phyloP scores from a whole-genome alignment of 208 protist genomes.

The Trypanosoma vivax region DNA sequence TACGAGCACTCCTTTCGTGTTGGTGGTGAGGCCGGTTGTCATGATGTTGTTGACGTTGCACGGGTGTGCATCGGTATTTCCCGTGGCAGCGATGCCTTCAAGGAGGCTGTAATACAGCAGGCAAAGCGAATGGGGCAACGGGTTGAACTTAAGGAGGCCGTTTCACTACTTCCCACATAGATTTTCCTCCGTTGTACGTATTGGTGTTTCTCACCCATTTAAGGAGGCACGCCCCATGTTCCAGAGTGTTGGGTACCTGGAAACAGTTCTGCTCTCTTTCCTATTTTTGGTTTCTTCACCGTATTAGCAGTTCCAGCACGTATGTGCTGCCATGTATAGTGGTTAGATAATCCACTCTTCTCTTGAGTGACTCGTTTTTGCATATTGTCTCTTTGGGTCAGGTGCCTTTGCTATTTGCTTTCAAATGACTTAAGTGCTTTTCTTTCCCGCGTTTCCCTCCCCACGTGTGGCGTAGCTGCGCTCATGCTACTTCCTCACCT shows the following conservation, averaged over 20 bases:
- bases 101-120: slow-evolving; percentile 51
- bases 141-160: slow-evolving; percentile 44
- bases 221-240: too few species aligned
- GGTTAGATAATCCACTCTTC: too few species aligned
- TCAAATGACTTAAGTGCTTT: neutral
- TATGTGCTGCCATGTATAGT: too few species aligned
- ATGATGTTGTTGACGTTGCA: slow-evolving; percentile 66
- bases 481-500: slow-evolving; percentile 18
- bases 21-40: slow-evolving; percentile 61
- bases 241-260: too few species aligned
- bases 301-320: too few species aligned
- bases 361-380: too few species aligned
- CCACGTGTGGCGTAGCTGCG: neutral
- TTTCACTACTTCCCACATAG: slow-evolving; percentile 48
- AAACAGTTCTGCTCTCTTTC: too few species aligned
- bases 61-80: slow-evolving; percentile 79
- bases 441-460: neutral
- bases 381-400: too few species aligned
- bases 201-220: too few species aligned
- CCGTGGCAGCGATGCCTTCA: slow-evolving; percentile 54
- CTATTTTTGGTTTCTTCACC: too few species aligned
- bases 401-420: too few species aligned
- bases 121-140: slow-evolving; percentile 53
- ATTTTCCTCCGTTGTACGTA: too few species aligned
- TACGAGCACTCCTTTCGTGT: slow-evolving; percentile 84